Evolutionary conservation across 192 early-diverging fungal species (phyloP), one percentile per base, ranked within the genome.

Genomic region (Umbelopsis isabellina): DNA sequence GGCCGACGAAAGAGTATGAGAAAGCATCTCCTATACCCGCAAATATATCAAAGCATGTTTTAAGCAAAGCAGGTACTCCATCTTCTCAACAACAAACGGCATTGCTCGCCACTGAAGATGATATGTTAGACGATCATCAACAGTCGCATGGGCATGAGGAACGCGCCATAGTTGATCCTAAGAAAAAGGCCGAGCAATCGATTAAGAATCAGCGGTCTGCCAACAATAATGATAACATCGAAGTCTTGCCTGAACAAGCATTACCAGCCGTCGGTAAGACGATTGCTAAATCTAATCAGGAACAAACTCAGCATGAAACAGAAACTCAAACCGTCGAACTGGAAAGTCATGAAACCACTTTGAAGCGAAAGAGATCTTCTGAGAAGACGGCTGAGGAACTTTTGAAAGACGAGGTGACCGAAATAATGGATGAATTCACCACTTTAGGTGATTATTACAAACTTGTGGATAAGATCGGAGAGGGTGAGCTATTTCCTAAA

Each of bases 401-500:
- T 12, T 12, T 61, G 27, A 61, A 58, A 25, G 66, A 73, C 16
- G 72, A 74, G 47, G 46, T 74, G n/a, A 3, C 25, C 18, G 33
- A 65, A 25, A 33, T 74, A n/a, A 74, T 68, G 72, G 48, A 58
- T 21, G 48, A 47, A 72, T 94, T 74, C 75, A 90, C 71, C 2
- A 80, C 82, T 0, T 70, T 94, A 0, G 53, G 75, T 22, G 75
- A 83, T 6, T 85, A 89, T 33, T 96, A 90, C 71, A 80, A 81
- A 30, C 76, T 95, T 16, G 55, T 94, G 13, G 86, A 86, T 46
- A 94, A 91, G 75, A 94, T 94, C 76, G 94, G 93, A 27, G 92
- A 94, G 79, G 93, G 89, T 88, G 75, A 27, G 46, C 15, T 49
- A 50, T 58, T 16, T 50, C 10, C 53, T 64, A 12, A 46, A 72